Percentiles rank a stretch among this genome's conserved stretches.
Evolutionary conservation across 1,284 basidiomycete species (phyloP).

Genomic region (Microbotryum intermedium): DNA sequence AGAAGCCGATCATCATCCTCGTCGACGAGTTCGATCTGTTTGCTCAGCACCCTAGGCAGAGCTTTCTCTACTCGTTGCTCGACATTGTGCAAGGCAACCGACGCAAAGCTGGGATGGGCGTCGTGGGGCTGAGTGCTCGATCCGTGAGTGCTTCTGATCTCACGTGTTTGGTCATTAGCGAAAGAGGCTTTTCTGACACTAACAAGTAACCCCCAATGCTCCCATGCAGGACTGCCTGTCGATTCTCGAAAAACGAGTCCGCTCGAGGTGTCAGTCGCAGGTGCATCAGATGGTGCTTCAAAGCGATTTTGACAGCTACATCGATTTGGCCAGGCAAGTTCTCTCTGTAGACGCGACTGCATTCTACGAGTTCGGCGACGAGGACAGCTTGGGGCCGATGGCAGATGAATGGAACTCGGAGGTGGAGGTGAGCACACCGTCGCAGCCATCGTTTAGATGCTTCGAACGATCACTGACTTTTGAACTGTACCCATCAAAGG

Average conservation of each 20-base stretch:
- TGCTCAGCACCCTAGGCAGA: conserved; percentile 53
- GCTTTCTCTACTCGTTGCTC: conserved; percentile 45
- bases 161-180: background rate
- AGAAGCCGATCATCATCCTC: conserved; percentile 70
- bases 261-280: conserved; percentile 86
- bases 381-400: conserved; percentile 32
- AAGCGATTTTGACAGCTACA: conserved; percentile 7
- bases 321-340: conserved; percentile 9
- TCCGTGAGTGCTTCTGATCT: conserved; percentile 43
- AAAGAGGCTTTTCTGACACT: background rate
- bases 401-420: conserved; percentile 51
- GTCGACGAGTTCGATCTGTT: conserved; percentile 88
- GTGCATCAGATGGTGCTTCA: conserved; percentile 56
- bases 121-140: conserved; percentile 72
- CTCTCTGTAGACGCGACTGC: conserved; percentile 39
- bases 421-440: conserved; percentile 46
- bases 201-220: background rate
- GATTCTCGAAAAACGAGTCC: conserved; percentile 84
- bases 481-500: conserved; percentile 25
- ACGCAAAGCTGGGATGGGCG: conserved; percentile 55
- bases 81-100: conserved; percentile 54
- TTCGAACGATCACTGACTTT: background rate
- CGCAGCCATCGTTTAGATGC: background rate
- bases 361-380: conserved; percentile 33
- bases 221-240: conserved; percentile 62